phyloP scores from a whole-genome alignment of 306 rosid species.

The Cucurbita moschata region DNA sequence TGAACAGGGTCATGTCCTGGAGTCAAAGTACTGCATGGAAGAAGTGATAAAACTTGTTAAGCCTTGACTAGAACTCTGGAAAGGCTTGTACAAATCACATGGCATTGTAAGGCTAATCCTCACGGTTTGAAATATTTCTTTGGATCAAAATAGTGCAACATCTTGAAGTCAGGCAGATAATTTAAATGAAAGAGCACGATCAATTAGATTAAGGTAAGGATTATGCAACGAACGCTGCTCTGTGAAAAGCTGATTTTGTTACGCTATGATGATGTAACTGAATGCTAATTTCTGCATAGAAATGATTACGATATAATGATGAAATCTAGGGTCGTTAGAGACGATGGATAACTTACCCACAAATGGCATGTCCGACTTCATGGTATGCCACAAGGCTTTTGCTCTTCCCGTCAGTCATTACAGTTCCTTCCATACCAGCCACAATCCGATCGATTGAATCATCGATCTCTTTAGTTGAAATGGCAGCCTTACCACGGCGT shows the following conservation, averaged over 20 bases:
- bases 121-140: not conserved
- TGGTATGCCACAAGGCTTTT: constrained; percentile 93
- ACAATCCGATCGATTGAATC: constrained; percentile 96
- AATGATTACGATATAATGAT: no score
- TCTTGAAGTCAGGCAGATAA: not conserved
- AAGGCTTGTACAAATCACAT: not conserved
- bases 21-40: constrained; percentile 64
- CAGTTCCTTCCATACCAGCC: constrained; percentile 99
- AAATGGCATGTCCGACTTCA: constrained; percentile 95
- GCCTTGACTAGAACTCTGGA: not conserved
- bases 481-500: constrained; percentile 73
- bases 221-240: not conserved
- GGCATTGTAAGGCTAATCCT: not conserved
- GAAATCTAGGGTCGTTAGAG: no score
- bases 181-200: not conserved
- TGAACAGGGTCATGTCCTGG: constrained; percentile 96
- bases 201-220: not conserved
- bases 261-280: no score
- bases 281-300: no score
- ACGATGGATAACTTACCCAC: constrained; percentile 55
- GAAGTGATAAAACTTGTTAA: not conserved
- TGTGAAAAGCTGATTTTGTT: not conserved
- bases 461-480: constrained; percentile 89
- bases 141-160: not conserved
- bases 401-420: constrained; percentile 98